Evolutionary conservation across 805 yeast genomes (phyloP).

Genomic region (Candida boidinii): DNA sequence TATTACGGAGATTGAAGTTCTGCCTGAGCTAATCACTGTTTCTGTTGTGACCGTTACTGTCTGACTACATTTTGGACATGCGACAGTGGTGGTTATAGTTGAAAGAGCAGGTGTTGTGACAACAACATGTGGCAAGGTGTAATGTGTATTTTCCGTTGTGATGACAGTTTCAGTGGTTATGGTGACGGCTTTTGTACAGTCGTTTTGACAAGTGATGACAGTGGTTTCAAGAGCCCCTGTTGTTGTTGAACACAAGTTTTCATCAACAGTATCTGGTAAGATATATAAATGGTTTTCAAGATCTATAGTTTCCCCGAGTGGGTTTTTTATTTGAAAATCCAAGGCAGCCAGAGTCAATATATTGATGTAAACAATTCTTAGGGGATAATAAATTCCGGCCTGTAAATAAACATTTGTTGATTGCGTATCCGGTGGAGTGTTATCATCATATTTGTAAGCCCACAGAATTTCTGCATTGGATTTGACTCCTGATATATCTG

Average conservation of each 20-base stretch:
- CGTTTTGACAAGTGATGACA: not conserved
- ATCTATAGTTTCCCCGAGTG: conserved; percentile 4
- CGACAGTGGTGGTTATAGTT: too few relatives aligned
- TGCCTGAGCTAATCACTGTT: too few relatives aligned
- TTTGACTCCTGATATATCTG: not conserved
- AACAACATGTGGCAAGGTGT: too few relatives aligned
- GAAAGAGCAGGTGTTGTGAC: too few relatives aligned
- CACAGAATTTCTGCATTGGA: too few relatives aligned
- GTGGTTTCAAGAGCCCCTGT: not conserved
- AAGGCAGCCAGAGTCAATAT: conserved; percentile 5
- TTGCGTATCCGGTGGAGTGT: not conserved
- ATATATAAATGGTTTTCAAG: not conserved
- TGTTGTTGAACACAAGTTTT: not conserved
- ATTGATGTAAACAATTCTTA: conserved; percentile 12
- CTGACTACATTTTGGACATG: too few relatives aligned
- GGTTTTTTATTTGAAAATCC: conserved; percentile 6
- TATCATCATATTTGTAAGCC: too few relatives aligned
- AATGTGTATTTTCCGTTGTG: too few relatives aligned
- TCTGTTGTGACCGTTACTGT: too few relatives aligned
- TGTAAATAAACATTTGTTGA: conserved; percentile 2
- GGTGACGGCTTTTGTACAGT: too few relatives aligned
- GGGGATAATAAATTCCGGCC: conserved; percentile 10
- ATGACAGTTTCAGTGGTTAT: too few relatives aligned
- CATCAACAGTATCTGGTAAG: not conserved
- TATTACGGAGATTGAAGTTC: too few relatives aligned